Percentiles rank a stretch among this genome's conserved stretches.
Evolutionary conservation across 768 basidiomycete species (phyloP).

Genomic region (Gymnopilus junonius): DNA sequence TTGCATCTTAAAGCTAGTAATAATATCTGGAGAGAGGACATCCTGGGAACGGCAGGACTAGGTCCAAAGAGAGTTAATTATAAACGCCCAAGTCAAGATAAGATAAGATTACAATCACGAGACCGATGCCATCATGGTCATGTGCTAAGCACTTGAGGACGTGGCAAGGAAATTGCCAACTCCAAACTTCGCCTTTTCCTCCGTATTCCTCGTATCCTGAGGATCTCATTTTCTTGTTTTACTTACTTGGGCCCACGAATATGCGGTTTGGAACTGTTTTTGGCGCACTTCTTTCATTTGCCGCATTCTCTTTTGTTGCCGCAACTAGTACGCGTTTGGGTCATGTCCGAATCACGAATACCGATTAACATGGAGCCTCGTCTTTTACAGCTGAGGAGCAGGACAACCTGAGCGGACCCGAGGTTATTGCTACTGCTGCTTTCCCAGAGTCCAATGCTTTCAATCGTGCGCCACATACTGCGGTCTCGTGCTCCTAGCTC

Average conservation of each 20-base stretch:
- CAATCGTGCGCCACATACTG: conserved; percentile 58
- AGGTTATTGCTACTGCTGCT: conserved; percentile 54
- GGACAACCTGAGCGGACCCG: conserved; percentile 37
- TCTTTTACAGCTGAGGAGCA: conserved; percentile 11
- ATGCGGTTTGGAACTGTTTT: conserved; percentile 33
- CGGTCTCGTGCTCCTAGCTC: conserved; percentile 11
- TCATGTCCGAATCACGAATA: conserved; percentile 11
- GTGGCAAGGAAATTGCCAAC: conserved; percentile 20
- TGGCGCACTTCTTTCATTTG: conserved; percentile 28
- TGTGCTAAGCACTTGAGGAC: conserved; percentile 16
- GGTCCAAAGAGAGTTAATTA: not conserved
- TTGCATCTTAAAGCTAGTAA: not conserved
- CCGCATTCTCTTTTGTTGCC: conserved; percentile 24
- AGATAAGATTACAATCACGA: conserved; percentile 22
- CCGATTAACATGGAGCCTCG: conserved; percentile 17
- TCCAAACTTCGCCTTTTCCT: not conserved
- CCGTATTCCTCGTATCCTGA: conserved; percentile 5
- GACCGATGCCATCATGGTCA: not conserved
- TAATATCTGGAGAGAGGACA: not conserved
- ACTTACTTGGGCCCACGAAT: conserved; percentile 7
- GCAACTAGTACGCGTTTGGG: conserved; percentile 23
- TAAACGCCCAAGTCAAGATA: conserved; percentile 1
- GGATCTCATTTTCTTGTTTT: not conserved
- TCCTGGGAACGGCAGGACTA: too few species aligned
- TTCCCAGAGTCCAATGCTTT: conserved; percentile 79